phyloP scores from a whole-genome alignment of 192 early-diverging fungal species.

The Chytriomyces confervae region DNA sequence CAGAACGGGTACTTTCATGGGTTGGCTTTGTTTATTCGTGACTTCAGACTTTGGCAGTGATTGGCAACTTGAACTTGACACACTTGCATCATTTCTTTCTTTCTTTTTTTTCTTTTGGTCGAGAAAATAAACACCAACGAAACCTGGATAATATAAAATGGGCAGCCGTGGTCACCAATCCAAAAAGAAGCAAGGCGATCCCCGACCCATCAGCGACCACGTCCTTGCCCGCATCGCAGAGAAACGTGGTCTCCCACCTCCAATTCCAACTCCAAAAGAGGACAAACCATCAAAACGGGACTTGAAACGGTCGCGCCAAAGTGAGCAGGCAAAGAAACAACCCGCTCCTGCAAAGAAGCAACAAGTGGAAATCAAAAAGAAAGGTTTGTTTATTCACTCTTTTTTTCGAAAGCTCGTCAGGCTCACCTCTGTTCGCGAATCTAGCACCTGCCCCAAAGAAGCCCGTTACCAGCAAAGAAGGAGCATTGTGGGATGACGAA shows the following conservation, averaged over 20 bases:
- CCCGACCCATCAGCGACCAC: slow-evolving; percentile 45
- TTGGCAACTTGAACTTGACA: neutral
- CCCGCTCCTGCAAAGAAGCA: slow-evolving; percentile 11
- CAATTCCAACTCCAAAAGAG: slow-evolving; percentile 7
- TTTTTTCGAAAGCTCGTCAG: neutral
- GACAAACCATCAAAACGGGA: slow-evolving; percentile 17
- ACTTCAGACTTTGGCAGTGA: neutral
- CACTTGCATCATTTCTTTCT: neutral
- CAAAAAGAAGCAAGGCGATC: slow-evolving; percentile 53
- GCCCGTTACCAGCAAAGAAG: neutral
- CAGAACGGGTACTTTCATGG: slow-evolving; percentile 85
- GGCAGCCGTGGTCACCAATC: slow-evolving; percentile 52
- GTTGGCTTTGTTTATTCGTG: slow-evolving; percentile 60
- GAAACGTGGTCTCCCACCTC: slow-evolving; percentile 35
- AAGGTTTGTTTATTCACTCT: neutral
- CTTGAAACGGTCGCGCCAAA: no score
- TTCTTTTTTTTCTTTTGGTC: slow-evolving; percentile 15
- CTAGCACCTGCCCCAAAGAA: slow-evolving; percentile 4
- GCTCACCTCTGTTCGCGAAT: neutral
- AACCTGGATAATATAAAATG: slow-evolving; percentile 31
- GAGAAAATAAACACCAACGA: neutral
- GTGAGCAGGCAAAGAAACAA: slow-evolving; percentile 4
- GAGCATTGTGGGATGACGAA: slow-evolving; percentile 28
- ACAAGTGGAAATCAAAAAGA: slow-evolving; percentile 10
- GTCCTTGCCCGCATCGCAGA: slow-evolving; percentile 40